A percentile compares a stretch with the other conserved stretches of the same genome.
These are phyloP conservation scores for Lasiodiplodia citricola DNA, from an alignment of 2,329 filamentous ascomycete genomes.

Conservation along the genomic window DNA sequence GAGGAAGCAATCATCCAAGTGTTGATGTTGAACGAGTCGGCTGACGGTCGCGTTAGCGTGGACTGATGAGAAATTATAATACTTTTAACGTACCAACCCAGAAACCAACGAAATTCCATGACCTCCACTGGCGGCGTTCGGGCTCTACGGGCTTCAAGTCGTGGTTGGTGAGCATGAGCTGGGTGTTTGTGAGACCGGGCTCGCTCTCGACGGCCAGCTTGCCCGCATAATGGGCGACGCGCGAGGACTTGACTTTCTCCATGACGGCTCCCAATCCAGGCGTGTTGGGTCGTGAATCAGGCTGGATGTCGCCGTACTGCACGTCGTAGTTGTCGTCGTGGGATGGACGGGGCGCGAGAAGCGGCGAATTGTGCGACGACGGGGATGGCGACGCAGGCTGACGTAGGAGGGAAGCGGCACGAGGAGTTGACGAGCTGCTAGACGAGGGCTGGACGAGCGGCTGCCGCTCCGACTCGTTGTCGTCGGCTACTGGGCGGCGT, in stretches of 20 bases:
- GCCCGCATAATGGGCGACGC: slow-evolving; percentile 46
- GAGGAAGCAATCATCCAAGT: slow-evolving; percentile 93
- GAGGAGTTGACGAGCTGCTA: slow-evolving; percentile 1
- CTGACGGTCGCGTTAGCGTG: slow-evolving; percentile 33
- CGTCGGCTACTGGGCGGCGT: neutral
- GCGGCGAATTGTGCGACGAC: slow-evolving; percentile 12
- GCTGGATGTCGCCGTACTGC: neutral
- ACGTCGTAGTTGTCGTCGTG: slow-evolving; percentile 6
- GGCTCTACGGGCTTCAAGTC: slow-evolving; percentile 82
- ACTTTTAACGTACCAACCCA: slow-evolving; percentile 65
- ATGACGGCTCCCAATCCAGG: slow-evolving; percentile 34
- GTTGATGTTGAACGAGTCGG: slow-evolving; percentile 62
- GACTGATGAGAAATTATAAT: neutral
- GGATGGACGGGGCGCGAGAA: neutral
- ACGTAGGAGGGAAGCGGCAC: slow-evolving; percentile 19
- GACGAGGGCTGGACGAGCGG: slow-evolving; percentile 16
- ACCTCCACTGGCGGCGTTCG: slow-evolving; percentile 78
- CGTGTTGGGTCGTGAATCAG: neutral
- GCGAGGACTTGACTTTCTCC: slow-evolving; percentile 49
- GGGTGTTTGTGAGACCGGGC: slow-evolving; percentile 74
- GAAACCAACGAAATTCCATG: slow-evolving; percentile 88
- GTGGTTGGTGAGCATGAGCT: slow-evolving; percentile 86
- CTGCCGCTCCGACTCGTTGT: slow-evolving; percentile 13
- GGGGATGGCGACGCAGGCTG: slow-evolving; percentile 15
- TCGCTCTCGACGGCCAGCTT: slow-evolving; percentile 77